These are phyloP conservation scores for Leccinum pellstonianum DNA, from an alignment of 768 basidiomycete genomes.

Conservation along the genomic window DNA sequence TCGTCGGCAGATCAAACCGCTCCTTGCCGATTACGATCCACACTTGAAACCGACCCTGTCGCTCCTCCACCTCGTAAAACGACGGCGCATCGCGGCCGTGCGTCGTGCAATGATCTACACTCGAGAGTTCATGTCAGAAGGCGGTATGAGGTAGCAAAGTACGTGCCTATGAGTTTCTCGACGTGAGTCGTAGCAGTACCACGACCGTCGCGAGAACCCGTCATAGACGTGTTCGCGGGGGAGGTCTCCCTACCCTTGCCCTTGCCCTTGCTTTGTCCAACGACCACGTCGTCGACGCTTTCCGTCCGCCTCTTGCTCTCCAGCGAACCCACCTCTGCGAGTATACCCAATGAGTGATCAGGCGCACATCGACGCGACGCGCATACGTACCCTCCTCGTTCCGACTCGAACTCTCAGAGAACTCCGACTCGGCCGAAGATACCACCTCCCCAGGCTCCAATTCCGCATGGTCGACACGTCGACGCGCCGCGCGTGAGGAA, in stretches of 20 bases:
- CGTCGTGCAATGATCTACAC: slow-evolving; percentile 23
- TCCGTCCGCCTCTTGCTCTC: not conserved
- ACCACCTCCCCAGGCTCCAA: slow-evolving; percentile 29
- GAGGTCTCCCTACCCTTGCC: slow-evolving; percentile 12
- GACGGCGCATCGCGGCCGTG: slow-evolving; percentile 28
- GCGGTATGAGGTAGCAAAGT: not conserved
- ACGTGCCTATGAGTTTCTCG: slow-evolving; percentile 15
- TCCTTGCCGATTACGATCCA: slow-evolving; percentile 49
- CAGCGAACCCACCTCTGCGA: not conserved
- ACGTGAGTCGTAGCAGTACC: slow-evolving; percentile 5
- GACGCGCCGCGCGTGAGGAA: not conserved
- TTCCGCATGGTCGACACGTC: slow-evolving; percentile 6
- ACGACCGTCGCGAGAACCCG: slow-evolving; percentile 1
- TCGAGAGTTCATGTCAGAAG: not conserved
- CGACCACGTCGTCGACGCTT: not conserved
- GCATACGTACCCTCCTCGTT: slow-evolving; percentile 22
- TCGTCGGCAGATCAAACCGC: slow-evolving; percentile 43
- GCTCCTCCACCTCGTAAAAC: slow-evolving; percentile 32
- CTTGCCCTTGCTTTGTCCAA: slow-evolving; percentile 3
- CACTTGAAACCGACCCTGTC: slow-evolving; percentile 32
- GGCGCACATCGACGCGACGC: not conserved
- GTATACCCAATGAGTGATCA: not conserved
- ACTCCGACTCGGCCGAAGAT: slow-evolving; percentile 25
- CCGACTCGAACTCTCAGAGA: slow-evolving; percentile 24
- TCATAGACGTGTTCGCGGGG: not conserved